Conservation (phyloP, 2,329 filamentous ascomycete species). For the Fusarium irregulare region DNA sequence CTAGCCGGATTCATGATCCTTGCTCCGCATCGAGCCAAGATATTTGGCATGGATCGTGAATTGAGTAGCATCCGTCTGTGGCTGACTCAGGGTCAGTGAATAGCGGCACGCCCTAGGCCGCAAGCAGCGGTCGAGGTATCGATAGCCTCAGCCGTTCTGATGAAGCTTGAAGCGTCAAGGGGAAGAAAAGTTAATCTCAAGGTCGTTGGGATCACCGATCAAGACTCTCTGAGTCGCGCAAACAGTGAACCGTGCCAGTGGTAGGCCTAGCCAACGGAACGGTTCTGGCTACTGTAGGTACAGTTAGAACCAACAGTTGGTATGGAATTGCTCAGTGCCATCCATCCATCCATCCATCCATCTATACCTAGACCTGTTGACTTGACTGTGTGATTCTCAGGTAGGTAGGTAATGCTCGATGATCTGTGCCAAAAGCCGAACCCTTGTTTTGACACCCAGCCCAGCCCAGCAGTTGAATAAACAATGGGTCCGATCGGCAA, state of each 20-base stretch:
- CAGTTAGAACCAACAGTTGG: background rate
- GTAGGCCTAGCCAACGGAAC: background rate
- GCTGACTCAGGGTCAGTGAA: conserved; percentile 33
- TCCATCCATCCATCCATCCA: background rate
- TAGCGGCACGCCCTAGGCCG: conserved; percentile 30
- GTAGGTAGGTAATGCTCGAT: background rate
- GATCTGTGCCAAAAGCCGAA: background rate
- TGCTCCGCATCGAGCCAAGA: conserved; percentile 27
- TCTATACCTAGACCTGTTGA: background rate
- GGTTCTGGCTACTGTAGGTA: background rate
- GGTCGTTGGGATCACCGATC: background rate
- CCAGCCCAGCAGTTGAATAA: background rate
- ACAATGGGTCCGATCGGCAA: conserved; percentile 37
- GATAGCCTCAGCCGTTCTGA: conserved; percentile 28
- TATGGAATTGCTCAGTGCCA: background rate
- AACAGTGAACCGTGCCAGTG: conserved; percentile 3
- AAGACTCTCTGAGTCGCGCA: conserved; percentile 25
- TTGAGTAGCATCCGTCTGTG: conserved; percentile 27
- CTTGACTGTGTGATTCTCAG: background rate
- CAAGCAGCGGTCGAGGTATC: conserved; percentile 27
- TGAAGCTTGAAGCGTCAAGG: conserved; percentile 12
- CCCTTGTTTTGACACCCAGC: background rate
- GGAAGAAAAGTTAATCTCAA: conserved; percentile 3
- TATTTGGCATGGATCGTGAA: conserved; percentile 26
- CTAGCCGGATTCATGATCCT: conserved; percentile 21